Evolutionary conservation across 1,284 basidiomycete species (phyloP).

Genomic region (Inonotus obliquus): DNA sequence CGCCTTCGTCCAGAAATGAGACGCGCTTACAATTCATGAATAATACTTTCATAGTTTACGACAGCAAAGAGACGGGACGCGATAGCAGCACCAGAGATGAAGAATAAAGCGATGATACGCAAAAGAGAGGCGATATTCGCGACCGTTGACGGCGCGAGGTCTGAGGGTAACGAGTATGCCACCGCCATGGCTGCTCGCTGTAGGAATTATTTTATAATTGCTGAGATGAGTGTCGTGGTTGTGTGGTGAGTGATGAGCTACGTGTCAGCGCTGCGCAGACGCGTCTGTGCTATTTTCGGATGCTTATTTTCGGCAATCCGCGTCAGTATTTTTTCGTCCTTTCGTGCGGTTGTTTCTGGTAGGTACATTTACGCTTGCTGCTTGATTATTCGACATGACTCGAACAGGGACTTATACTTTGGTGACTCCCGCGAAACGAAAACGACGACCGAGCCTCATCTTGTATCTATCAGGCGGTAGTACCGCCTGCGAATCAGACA

Average conservation of each 20-base stretch:
- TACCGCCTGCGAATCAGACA: conserved; percentile 11
- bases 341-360: too few species aligned
- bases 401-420: neutral
- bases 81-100: conserved; percentile 92
- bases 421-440: conserved; percentile 9
- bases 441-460: conserved; percentile 4
- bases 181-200: conserved; percentile 45
- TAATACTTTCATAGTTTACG: conserved; percentile 97
- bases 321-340: neutral
- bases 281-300: neutral
- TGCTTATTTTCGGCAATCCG: too few species aligned
- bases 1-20: neutral
- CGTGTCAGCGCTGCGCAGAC: conserved; percentile 12
- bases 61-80: conserved; percentile 97
- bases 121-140: conserved; percentile 81
- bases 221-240: neutral
- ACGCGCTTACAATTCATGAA: conserved; percentile 89
- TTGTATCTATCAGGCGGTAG: conserved; percentile 17
- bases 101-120: conserved; percentile 78
- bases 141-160: conserved; percentile 67
- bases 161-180: conserved; percentile 65
- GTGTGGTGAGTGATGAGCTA: conserved; percentile 3
- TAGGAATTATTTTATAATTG: neutral
- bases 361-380: too few species aligned
- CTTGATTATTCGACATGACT: neutral